Conservation (phyloP, 352 stramenopile species). For the Phytopythium helicoides region DNA sequence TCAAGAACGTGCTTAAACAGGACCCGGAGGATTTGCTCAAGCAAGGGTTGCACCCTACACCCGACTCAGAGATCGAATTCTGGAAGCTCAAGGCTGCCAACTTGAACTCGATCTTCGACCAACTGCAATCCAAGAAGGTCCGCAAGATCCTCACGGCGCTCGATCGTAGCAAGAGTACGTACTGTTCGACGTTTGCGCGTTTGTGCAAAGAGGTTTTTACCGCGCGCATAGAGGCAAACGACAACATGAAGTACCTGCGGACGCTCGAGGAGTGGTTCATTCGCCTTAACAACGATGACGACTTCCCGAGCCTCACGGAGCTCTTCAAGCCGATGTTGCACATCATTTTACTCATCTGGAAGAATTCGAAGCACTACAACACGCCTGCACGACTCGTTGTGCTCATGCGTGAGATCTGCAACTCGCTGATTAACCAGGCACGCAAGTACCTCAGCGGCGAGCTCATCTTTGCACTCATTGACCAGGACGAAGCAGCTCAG, state of each 20-base stretch:
- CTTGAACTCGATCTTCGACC: slow-evolving; percentile 95
- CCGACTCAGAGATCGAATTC: slow-evolving; percentile 97
- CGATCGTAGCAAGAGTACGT: slow-evolving; percentile 95
- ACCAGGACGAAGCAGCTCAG: slow-evolving; percentile 93
- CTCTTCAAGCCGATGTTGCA: slow-evolving; percentile 99
- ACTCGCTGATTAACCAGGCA: slow-evolving; percentile 94
- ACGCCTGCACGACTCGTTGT: slow-evolving; percentile 95
- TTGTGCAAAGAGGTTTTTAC: slow-evolving; percentile 98
- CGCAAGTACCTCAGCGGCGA: slow-evolving; percentile 93
- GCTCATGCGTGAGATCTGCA: slow-evolving; percentile 98
- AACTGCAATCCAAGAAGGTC: slow-evolving; percentile 93
- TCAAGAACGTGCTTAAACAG: slow-evolving; percentile 98
- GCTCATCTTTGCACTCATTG: slow-evolving; percentile 96
- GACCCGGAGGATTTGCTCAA: slow-evolving; percentile 97
- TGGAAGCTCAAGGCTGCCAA: slow-evolving; percentile 97
- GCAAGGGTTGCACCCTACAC: slow-evolving; percentile 95
- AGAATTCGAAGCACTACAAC: slow-evolving; percentile 99
- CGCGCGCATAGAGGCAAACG: slow-evolving; percentile 95
- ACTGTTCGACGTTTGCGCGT: slow-evolving; percentile 95
- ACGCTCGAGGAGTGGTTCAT: slow-evolving; percentile 97
- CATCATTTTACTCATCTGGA: slow-evolving; percentile 98
- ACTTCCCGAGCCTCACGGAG: slow-evolving; percentile 90
- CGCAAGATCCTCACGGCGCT: slow-evolving; percentile 93
- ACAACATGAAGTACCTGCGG: slow-evolving; percentile 98
- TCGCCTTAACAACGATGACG: slow-evolving; percentile 93